Conservation (phyloP, 306 rosid genomes). For the Ormosia semicastrata region DNA sequence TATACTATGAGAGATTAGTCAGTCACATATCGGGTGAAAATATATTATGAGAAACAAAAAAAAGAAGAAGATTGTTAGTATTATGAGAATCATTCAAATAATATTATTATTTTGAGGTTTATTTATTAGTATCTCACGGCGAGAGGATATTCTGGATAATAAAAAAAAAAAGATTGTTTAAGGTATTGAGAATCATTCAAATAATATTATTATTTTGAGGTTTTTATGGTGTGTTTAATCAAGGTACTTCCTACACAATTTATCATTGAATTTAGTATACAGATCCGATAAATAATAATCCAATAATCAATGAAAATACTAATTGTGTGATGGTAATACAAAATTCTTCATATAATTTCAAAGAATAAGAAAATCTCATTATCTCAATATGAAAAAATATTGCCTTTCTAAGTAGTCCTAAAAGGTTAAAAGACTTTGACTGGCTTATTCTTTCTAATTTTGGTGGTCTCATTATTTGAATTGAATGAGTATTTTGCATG, state of each 20-base stretch:
- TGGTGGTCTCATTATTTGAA: neutral
- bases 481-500: neutral
- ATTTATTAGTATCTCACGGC: no score
- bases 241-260: neutral
- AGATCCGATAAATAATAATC: neutral
- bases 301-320: neutral
- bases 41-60: no score
- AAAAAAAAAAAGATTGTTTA: no score
- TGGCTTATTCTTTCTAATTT: neutral
- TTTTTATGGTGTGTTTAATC: neutral
- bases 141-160: no score
- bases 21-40: no score
- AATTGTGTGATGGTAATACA: neutral
- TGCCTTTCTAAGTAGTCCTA: neutral
- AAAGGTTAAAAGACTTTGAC: neutral
- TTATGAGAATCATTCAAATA: neutral
- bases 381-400: neutral
- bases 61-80: neutral
- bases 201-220: neutral
- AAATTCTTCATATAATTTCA: neutral
- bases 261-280: neutral
- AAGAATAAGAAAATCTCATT: neutral
- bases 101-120: neutral
- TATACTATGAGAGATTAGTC: no score
- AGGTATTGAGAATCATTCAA: neutral